Evolutionary conservation across 1,139 yeast species (phyloP), one percentile per base, ranked within the genome.

Genomic region (Pichia sp.): DNA sequence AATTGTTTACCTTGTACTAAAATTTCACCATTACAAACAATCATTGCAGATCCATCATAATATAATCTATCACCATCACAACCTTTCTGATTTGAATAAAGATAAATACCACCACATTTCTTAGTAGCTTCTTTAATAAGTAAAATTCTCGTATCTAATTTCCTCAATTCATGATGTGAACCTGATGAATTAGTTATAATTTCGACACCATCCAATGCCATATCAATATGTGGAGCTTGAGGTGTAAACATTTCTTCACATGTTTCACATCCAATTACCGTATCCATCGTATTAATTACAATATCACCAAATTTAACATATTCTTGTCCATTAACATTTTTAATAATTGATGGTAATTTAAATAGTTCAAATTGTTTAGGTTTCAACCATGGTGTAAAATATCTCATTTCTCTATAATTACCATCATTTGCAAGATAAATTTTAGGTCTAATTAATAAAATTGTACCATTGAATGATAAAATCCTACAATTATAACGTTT

Each of bases 201-300:
- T 66, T 92, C 99, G 16, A 90, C 96, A 43, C 99, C 99, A 65
- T 89, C 97, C 38, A 92, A 71, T 0, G 96, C 80, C 87, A 92
- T 82, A 30, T 80, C 79, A 51, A 92, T 86, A 64, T 92, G 97
- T 3, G 99, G 98, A 11, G 96, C 82, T 56, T 88, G 84, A 1
- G 98, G 98, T 0, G 99, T 92, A 67, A 92, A 92, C 51, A 92
- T 72, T 66, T 92, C 99, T 64, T 92, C 99, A 65, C 99, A 92
- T 2, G 98, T 92, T 67, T 92, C 99, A 48, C 90, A 88, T 13
- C 98, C 99, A 53, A 92, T 74, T 44, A 85, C 81, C 0, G 97
- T 88, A 59, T 89, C 97, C 53, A 80, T 66, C 0, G 96, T 85
- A 50, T 84, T 79, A 45, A 92, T 70, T 8, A 88, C 83, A 52